Conservation (phyloP, 768 basidiomycete genomes). For the Asterophora lycoperdoides region DNA sequence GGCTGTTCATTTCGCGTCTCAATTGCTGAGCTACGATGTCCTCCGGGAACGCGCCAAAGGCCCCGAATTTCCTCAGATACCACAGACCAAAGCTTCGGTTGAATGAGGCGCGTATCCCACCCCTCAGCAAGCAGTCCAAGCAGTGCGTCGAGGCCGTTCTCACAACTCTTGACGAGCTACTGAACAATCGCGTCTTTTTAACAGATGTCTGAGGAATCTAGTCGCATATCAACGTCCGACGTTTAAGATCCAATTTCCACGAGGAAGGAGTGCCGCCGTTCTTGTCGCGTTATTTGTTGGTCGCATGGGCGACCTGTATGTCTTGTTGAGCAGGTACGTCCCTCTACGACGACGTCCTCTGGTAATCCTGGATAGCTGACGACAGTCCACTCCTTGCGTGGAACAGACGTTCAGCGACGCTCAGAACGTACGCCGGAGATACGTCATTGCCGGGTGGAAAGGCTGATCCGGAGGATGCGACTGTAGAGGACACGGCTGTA, state of each 20-base stretch:
- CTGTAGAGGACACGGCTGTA: conserved; percentile 79
- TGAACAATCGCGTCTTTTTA: neutral
- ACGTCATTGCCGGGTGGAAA: conserved; percentile 88
- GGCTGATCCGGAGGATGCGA: conserved; percentile 62
- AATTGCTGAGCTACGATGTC: conserved; percentile 10
- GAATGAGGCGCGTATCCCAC: conserved; percentile 39
- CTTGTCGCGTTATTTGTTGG: conserved; percentile 85
- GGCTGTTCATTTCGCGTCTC: too few relatives aligned
- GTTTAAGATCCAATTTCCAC: conserved; percentile 42
- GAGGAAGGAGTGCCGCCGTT: conserved; percentile 65
- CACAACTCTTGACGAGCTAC: neutral
- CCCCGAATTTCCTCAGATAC: conserved; percentile 41
- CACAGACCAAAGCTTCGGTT: conserved; percentile 42
- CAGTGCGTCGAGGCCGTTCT: conserved; percentile 26
- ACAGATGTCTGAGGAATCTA: conserved; percentile 56
- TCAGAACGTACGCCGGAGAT: conserved; percentile 80
- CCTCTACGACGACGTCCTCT: neutral
- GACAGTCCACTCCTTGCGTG: neutral
- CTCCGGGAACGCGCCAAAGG: conserved; percentile 18
- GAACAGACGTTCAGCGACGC: conserved; percentile 62
- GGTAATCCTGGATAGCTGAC: too few relatives aligned
- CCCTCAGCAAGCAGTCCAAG: conserved; percentile 48
- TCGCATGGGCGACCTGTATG: conserved; percentile 77
- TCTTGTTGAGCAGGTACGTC: conserved; percentile 76
- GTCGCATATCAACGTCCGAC: conserved; percentile 44